Evolutionary conservation across 495 filamentous ascomycete genomes (phyloP).

Genomic region (Acidiella bohemica): DNA sequence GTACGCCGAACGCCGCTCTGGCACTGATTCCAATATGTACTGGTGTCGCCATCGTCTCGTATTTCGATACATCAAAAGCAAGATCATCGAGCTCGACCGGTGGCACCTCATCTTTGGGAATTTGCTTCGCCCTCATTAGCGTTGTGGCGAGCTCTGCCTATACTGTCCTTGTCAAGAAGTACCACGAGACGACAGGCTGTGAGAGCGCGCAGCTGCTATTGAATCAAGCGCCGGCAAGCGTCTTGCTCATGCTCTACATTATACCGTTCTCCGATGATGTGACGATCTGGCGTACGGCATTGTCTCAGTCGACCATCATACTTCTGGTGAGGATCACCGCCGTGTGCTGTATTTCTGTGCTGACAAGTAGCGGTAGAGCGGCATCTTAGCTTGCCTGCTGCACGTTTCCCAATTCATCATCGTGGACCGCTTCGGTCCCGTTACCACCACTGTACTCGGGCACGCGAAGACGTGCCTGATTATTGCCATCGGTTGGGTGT

Average conservation of each 20-base stretch:
- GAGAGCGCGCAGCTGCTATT: conserved; percentile 48
- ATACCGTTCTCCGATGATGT: conserved; percentile 54
- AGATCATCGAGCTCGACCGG: conserved; percentile 27
- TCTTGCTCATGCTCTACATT: conserved; percentile 48
- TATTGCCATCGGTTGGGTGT: conserved; percentile 11
- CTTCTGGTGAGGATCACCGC: background rate
- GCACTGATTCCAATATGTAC: conserved; percentile 51
- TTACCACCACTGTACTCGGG: conserved; percentile 59
- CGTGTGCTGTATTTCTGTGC: background rate
- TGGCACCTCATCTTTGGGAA: conserved; percentile 11
- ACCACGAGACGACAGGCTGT: conserved; percentile 11
- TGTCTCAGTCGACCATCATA: no score
- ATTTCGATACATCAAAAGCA: conserved; percentile 50
- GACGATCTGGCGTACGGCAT: conserved; percentile 40
- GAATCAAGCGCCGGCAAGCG: conserved; percentile 56
- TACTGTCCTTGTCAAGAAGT: conserved; percentile 17
- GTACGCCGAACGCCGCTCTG: conserved; percentile 41
- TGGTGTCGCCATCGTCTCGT: conserved; percentile 56
- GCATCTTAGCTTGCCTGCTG: conserved; percentile 51
- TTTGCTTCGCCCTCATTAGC: conserved; percentile 13
- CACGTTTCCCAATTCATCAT: conserved; percentile 68
- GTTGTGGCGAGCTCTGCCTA: conserved; percentile 8
- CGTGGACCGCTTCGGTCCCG: conserved; percentile 53
- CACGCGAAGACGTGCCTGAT: conserved; percentile 30
- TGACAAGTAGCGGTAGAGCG: conserved; percentile 29